Base-by-base conservation (phyloP, 177 flowering plant species). In the Vitis hybrid region DNA sequence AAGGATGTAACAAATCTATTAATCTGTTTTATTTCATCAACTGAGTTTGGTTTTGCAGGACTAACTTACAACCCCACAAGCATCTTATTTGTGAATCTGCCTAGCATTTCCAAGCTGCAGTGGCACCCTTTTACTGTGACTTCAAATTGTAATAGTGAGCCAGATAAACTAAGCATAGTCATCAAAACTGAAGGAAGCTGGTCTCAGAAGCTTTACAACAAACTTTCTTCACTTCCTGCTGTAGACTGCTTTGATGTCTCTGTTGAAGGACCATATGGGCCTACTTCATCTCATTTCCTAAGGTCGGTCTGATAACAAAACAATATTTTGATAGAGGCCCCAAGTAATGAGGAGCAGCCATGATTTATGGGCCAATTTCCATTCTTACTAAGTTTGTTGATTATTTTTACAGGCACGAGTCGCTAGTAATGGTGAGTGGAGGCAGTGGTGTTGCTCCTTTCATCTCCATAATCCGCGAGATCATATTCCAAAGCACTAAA, bases 371-470 rank as follows among this genome's bases (percentile, higher is more conserved):
- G 31, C 4, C 0, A 3, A 28, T 28, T 28, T 28, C 31, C 31
- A 28, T 28, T 28, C 31, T 28, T 28, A 28, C 58, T 20, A 17
- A 59, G 31, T 19, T 24, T 31, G 2, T 57, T 28, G 19, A 3
- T 1, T 22, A 1, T 55, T 69, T 19, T 2, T 50, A 8, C 75
- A 90, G 92, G 75, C 85, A 88, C 38, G 85, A 88, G 50, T 55
- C 64, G 14, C 75, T 88, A 44, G 84, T 87, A 59, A 72, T 90
- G 85, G 80, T 90, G 65, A 80, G 84, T 69, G 92, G 94, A 65
- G 94, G 94, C 4, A 85, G 90, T 38, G 94, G 90, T 50, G 82
- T 90, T 49, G 72, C 91, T 11, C 87, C 92, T 0, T 80, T 86
- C 62, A 83, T 88, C 52, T 87, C 94, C 61, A 79, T 90, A 62